phyloP scores from a whole-genome alignment of 805 yeast species.

The Ogataea nonfermentans region DNA sequence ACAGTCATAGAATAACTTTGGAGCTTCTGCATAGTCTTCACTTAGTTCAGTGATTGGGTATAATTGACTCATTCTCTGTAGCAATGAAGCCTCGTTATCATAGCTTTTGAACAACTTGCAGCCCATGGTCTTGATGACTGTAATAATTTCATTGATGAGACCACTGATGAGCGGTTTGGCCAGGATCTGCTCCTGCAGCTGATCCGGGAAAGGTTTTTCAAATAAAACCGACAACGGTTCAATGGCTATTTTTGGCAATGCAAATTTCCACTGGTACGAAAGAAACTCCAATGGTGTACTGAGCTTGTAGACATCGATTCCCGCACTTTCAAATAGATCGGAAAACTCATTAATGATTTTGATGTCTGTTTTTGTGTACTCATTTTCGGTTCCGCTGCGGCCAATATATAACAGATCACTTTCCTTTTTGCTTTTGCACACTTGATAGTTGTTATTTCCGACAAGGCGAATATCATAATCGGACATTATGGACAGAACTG shows the following conservation, averaged over 20 bases:
- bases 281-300: slow-evolving; percentile 55
- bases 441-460: slow-evolving; percentile 34
- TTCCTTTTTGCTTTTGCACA: slow-evolving; percentile 39
- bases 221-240: slow-evolving; percentile 73
- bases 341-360: slow-evolving; percentile 37
- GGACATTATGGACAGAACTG: slow-evolving; percentile 56
- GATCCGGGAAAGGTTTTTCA: slow-evolving; percentile 63
- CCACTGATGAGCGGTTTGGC: slow-evolving; percentile 87
- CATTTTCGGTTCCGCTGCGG: slow-evolving; percentile 41
- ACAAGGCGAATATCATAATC: slow-evolving; percentile 54
- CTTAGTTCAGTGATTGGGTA: slow-evolving; percentile 37
- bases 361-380: slow-evolving; percentile 42
- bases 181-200: slow-evolving; percentile 62
- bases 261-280: slow-evolving; percentile 82
- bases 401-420: slow-evolving; percentile 47
- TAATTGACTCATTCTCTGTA: slow-evolving; percentile 49
- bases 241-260: slow-evolving; percentile 73
- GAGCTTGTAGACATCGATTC: slow-evolving; percentile 48
- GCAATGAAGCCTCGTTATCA: slow-evolving; percentile 62
- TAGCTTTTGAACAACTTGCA: slow-evolving; percentile 67
- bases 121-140: slow-evolving; percentile 74
- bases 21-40: slow-evolving; percentile 43
- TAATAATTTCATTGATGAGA: slow-evolving; percentile 67
- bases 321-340: slow-evolving; percentile 38
- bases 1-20: slow-evolving; percentile 66